A percentile compares a stretch with the other conserved stretches of the same genome.
Conservation (phyloP, 2,329 filamentous ascomycete genomes). For the Talaromyces sp. region DNA sequence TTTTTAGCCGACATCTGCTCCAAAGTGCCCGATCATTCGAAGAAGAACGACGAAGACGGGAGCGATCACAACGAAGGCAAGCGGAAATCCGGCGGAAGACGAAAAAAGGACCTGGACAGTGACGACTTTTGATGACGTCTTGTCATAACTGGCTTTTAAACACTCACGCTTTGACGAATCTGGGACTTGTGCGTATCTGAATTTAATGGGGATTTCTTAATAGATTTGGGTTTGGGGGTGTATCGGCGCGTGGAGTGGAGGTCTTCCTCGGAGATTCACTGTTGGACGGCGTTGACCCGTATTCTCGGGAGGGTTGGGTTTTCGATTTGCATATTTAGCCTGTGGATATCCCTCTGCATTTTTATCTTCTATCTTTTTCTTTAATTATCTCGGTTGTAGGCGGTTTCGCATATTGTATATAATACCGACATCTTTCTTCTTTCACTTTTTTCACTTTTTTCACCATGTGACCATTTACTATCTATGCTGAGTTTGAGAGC, state of each 20-base stretch:
- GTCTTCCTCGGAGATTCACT: neutral
- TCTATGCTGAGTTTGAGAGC: neutral
- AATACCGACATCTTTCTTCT: neutral
- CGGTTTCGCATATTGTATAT: conserved; percentile 4
- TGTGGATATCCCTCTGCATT: conserved; percentile 2
- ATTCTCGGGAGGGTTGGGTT: neutral
- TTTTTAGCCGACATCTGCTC: conserved; percentile 87
- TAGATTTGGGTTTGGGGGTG: conserved; percentile 1
- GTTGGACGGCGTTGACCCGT: neutral
- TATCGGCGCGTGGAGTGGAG: neutral
- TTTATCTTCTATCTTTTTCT: neutral
- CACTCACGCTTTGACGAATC: neutral
- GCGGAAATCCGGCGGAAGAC: conserved; percentile 41
- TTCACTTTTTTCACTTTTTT: no score
- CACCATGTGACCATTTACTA: neutral
- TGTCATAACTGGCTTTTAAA: neutral
- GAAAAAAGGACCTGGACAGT: conserved; percentile 46
- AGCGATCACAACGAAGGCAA: conserved; percentile 34
- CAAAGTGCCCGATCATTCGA: conserved; percentile 67
- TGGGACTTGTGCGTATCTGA: neutral
- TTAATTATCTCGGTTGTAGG: neutral
- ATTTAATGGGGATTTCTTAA: neutral
- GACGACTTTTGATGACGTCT: conserved; percentile 11
- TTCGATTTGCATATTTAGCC: neutral
- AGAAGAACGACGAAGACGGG: conserved; percentile 41